Base-by-base conservation (phyloP, 2,329 filamentous ascomycete genomes). In the Aspergillus hiratsukae region DNA sequence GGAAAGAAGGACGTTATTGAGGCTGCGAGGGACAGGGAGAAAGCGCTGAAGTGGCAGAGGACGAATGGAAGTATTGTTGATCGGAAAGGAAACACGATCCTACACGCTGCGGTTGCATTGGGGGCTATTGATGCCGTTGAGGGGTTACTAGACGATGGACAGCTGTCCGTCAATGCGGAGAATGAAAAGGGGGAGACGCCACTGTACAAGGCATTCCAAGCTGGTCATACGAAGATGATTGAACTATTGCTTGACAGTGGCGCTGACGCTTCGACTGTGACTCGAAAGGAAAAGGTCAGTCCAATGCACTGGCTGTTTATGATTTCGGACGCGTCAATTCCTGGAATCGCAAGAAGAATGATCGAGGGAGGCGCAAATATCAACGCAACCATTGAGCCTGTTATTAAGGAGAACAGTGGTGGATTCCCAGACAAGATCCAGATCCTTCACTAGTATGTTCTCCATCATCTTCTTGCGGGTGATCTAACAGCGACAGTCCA, bases 151-250 rank as follows among this genome's bases (percentile, higher is more conserved):
- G 58, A 67, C 11, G 51, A 59, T 8, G 51, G 41, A 11, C 41
- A 56, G 1, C 46, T 64, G 9, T n/a, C 55, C 23, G 55, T 64
- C 2, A 52, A 69, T 46, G 51, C 61, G n/a, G 43, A 61, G 40
- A 68, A 68, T 49, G 64, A 68, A 14, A 65, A 68, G 52, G 54
- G 48, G 4, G 66, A 69, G 37, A 68, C 67, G 7, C 61, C 66
- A 14, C 53, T 69, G 7, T 68, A 68, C 51, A 68, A 66, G 35
- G 67, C 67, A 8, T 68, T 60, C 28, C 66, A 69, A 49, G 67
- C 66, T 4, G 67, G 66, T 8, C 67, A 68, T 51, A 51, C 58
- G 6, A 37, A 62, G 2, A 58, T 65, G n/a, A 61, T 69, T 40
- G 46, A 65, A 17, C 56, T 60, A 28, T 58, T 69, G 46, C 61